Percentiles rank a stretch among this genome's conserved stretches.
These are phyloP conservation scores for Pseudomassariella vexata DNA, from an alignment of 2,329 filamentous ascomycete genomes.

Conservation along the genomic window DNA sequence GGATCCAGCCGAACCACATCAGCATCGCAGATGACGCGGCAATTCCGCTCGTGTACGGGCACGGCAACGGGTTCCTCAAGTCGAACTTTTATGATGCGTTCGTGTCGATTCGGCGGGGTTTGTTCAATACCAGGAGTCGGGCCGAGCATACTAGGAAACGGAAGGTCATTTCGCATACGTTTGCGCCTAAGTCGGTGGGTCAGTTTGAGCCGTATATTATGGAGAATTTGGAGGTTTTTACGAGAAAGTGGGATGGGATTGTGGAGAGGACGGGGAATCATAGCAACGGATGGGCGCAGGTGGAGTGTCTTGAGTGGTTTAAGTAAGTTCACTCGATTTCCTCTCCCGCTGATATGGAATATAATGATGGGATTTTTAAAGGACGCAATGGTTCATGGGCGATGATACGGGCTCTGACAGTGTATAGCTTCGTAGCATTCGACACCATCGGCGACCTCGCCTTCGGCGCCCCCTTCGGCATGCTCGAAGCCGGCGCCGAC, in stretches of 20 bases:
- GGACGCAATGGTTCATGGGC: neutral
- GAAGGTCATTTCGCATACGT: slow-evolving; percentile 83
- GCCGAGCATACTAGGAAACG: slow-evolving; percentile 81
- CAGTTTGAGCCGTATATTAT: slow-evolving; percentile 90
- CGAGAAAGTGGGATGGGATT: slow-evolving; percentile 66
- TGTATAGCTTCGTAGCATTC: slow-evolving; percentile 42
- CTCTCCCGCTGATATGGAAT: neutral
- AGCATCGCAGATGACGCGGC: slow-evolving; percentile 76
- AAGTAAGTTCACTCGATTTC: slow-evolving; percentile 41
- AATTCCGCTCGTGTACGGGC: slow-evolving; percentile 72
- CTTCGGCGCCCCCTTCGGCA: slow-evolving; percentile 75
- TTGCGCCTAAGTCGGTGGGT: slow-evolving; percentile 71
- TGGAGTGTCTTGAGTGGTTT: slow-evolving; percentile 78
- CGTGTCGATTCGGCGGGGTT: slow-evolving; percentile 75
- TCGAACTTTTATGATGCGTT: slow-evolving; percentile 88
- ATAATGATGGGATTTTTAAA: neutral
- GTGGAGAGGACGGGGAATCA: slow-evolving; percentile 36
- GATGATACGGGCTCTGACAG: neutral
- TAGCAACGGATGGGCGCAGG: slow-evolving; percentile 48
- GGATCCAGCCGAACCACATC: slow-evolving; percentile 80
- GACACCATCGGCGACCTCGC: slow-evolving; percentile 53
- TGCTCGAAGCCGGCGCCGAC: slow-evolving; percentile 72
- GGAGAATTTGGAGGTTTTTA: slow-evolving; percentile 68
- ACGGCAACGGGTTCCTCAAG: slow-evolving; percentile 71
- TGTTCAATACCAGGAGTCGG: slow-evolving; percentile 86